Evolutionary conservation across 2,329 filamentous ascomycete species (phyloP).

Genomic region (Scedosporium aurantiacum): DNA sequence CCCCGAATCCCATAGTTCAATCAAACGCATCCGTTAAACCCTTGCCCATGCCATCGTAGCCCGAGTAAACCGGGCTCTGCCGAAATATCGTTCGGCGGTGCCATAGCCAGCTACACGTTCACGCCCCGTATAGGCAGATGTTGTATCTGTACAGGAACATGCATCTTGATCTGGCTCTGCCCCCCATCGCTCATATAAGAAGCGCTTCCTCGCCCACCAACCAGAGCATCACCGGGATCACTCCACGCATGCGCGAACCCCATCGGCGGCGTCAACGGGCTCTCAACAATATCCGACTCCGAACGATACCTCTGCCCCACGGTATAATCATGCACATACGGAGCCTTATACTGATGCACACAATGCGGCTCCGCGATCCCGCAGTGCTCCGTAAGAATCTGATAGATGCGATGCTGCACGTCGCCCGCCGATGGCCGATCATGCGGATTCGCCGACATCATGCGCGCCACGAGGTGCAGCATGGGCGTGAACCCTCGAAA

Average conservation of each 20-base stretch:
- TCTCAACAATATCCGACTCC: neutral
- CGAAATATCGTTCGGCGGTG: neutral
- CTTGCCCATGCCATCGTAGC: neutral
- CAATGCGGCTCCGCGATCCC: conserved; percentile 40
- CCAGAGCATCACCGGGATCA: neutral
- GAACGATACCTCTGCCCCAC: neutral
- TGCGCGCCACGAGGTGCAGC: conserved; percentile 40
- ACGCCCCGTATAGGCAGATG: neutral
- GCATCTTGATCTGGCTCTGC: neutral
- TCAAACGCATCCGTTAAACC: neutral
- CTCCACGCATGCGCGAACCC: neutral
- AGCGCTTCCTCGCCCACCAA: neutral
- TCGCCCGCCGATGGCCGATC: conserved; percentile 42
- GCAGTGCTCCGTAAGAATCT: conserved; percentile 37
- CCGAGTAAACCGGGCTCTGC: neutral
- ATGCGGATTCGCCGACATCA: conserved; percentile 40
- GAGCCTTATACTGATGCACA: conserved; percentile 33
- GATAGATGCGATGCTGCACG: conserved; percentile 40
- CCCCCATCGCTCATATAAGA: neutral
- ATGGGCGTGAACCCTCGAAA: conserved; percentile 41
- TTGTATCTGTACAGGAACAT: neutral
- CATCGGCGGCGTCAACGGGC: neutral
- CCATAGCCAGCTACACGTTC: neutral
- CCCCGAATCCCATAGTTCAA: no score
- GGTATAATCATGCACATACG: conserved; percentile 16